Percentiles rank a stretch among this genome's conserved stretches.
Conservation (phyloP, 176 grass and related monocot genomes). For the Saccharum spontaneum region DNA sequence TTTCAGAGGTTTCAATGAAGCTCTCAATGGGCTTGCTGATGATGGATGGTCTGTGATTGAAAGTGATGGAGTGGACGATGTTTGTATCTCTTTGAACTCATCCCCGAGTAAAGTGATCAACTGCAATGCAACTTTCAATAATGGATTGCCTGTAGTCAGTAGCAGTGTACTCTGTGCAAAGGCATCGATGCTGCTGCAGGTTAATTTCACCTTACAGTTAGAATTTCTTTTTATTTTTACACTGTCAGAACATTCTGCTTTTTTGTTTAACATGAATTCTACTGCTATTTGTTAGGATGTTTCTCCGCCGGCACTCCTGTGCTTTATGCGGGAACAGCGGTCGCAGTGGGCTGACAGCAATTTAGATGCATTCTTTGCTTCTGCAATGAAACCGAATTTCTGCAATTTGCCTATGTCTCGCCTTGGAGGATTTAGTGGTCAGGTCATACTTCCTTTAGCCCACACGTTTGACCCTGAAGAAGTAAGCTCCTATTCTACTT, state of each 20-base stretch:
- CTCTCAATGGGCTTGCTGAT: slow-evolving; percentile 79
- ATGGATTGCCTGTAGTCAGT: slow-evolving; percentile 53
- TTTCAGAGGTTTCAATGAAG: slow-evolving; percentile 89
- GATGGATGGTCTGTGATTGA: slow-evolving; percentile 81
- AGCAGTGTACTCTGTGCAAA: slow-evolving; percentile 82
- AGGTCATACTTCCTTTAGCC: slow-evolving; percentile 68
- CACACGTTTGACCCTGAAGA: slow-evolving; percentile 72
- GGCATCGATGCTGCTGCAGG: slow-evolving; percentile 95
- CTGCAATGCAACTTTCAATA: slow-evolving; percentile 49
- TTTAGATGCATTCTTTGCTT: slow-evolving; percentile 69
- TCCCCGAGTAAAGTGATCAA: slow-evolving; percentile 65
- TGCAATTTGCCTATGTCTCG: slow-evolving; percentile 53
- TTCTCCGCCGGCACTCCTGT: slow-evolving; percentile 53
- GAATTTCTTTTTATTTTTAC: background rate
- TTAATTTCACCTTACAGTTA: slow-evolving; percentile 17
- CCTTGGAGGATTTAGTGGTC: slow-evolving; percentile 56
- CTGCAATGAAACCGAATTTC: slow-evolving; percentile 54
- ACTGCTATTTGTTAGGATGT: slow-evolving; percentile 43
- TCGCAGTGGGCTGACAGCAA: slow-evolving; percentile 77
- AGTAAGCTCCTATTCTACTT: slow-evolving; percentile 33
- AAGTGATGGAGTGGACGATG: slow-evolving; percentile 73
- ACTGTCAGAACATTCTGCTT: background rate
- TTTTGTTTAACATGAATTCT: background rate
- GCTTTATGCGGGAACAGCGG: slow-evolving; percentile 64
- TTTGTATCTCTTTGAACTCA: slow-evolving; percentile 73